phyloP scores from a whole-genome alignment of 2,329 filamentous ascomycete species.

The Pestalotiopsis sp. region DNA sequence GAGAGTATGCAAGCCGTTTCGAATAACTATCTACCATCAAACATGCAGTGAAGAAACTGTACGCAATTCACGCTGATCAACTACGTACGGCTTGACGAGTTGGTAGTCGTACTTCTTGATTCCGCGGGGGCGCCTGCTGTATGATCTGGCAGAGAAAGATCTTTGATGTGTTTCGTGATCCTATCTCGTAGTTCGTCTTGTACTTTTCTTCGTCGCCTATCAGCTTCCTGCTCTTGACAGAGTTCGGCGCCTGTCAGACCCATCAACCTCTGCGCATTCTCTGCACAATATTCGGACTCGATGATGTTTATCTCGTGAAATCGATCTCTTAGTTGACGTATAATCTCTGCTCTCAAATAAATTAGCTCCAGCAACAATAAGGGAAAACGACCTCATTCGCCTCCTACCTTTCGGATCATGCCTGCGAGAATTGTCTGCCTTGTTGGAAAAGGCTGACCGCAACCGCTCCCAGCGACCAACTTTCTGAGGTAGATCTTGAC shows the following conservation, averaged over 20 bases:
- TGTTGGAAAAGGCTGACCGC: not conserved
- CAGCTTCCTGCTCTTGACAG: not conserved
- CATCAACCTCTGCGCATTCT: not conserved
- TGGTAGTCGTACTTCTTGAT: too few relatives aligned
- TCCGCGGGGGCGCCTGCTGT: too few relatives aligned
- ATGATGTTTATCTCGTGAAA: not conserved
- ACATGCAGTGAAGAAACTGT: too few relatives aligned
- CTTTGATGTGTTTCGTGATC: not conserved
- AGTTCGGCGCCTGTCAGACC: not conserved
- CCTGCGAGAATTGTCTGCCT: not conserved
- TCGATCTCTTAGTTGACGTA: not conserved
- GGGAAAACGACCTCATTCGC: not conserved
- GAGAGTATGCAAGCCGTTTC: too few relatives aligned
- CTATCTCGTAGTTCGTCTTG: not conserved
- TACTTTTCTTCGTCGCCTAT: not conserved
- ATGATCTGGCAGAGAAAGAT: not conserved
- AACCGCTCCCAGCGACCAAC: not conserved
- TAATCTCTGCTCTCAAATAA: not conserved
- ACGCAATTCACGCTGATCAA: too few relatives aligned
- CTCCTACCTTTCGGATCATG: not conserved
- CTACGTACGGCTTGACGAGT: too few relatives aligned
- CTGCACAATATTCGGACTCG: not conserved
- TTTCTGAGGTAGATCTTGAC: not conserved
- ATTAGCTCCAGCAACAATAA: not conserved
- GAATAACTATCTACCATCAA: too few relatives aligned